Percentiles rank a stretch among this genome's conserved stretches.
Evolutionary conservation across 306 rosid genomes (phyloP).

Genomic region (Senna tora): DNA sequence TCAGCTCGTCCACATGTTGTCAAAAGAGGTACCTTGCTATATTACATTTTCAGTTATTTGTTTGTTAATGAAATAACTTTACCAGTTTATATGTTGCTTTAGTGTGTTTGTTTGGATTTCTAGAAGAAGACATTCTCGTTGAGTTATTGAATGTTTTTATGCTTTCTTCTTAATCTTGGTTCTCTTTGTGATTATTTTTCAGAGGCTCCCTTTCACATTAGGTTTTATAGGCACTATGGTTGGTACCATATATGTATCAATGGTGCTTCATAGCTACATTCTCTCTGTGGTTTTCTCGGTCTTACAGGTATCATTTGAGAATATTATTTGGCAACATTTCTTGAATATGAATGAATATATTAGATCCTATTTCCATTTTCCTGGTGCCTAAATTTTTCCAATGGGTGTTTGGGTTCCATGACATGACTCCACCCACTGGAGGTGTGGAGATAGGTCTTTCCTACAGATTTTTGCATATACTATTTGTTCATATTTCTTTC

Average conservation of each 20-base stretch:
- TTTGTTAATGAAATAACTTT: slow-evolving; percentile 1
- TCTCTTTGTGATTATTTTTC: slow-evolving; percentile 42
- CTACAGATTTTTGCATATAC: background rate
- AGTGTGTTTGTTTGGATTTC: slow-evolving; percentile 10
- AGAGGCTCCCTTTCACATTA: slow-evolving; percentile 91
- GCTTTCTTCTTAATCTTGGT: slow-evolving; percentile 22
- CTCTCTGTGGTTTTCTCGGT: slow-evolving; percentile 95
- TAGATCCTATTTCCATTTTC: slow-evolving; percentile 20
- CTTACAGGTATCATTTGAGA: slow-evolving; percentile 68
- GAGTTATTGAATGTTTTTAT: slow-evolving; percentile 19
- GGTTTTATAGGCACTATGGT: slow-evolving; percentile 83
- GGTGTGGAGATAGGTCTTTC: slow-evolving; percentile 13
- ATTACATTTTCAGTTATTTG: slow-evolving; percentile 22
- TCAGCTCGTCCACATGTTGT: slow-evolving; percentile 89
- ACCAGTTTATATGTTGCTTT: slow-evolving; percentile 13
- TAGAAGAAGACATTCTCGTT: slow-evolving; percentile 1
- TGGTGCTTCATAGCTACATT: slow-evolving; percentile 93
- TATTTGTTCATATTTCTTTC: background rate
- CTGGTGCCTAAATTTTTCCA: slow-evolving; percentile 3
- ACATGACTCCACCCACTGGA: slow-evolving; percentile 25
- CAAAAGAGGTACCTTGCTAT: slow-evolving; percentile 72
- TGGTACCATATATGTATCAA: slow-evolving; percentile 93
- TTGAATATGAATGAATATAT: slow-evolving; percentile 22
- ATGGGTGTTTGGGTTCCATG: slow-evolving; percentile 18
- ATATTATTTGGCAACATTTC: slow-evolving; percentile 21